Evolutionary conservation across 2,329 filamentous ascomycete genomes (phyloP).

Genomic region (Aspergillus uvarum): DNA sequence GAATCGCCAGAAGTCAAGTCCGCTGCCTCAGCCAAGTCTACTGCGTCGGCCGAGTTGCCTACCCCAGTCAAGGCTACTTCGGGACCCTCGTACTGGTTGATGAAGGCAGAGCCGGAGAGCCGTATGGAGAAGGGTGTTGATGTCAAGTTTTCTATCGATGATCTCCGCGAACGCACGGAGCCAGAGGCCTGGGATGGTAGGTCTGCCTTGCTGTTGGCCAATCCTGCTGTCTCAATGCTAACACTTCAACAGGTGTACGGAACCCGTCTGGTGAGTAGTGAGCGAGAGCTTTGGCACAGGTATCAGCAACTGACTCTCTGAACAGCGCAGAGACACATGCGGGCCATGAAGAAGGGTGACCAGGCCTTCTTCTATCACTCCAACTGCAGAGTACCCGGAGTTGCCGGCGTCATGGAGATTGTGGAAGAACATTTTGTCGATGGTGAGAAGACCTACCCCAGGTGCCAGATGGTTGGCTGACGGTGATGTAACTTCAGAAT

Average conservation of each 20-base stretch:
- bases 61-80: constrained; percentile 10
- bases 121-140: constrained; percentile 83
- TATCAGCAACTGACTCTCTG: not conserved
- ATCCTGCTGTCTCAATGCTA: constrained; percentile 5
- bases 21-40: not conserved
- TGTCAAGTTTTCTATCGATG: constrained; percentile 92
- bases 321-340: constrained; percentile 80
- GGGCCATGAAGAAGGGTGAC: constrained; percentile 87
- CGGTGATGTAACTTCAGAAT: constrained; percentile 47
- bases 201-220: constrained; percentile 28
- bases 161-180: constrained; percentile 67
- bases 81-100: constrained; percentile 66
- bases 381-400: constrained; percentile 84
- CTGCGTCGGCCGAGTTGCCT: no score
- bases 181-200: constrained; percentile 91
- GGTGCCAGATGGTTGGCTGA: constrained; percentile 11
- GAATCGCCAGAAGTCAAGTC: constrained; percentile 14
- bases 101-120: constrained; percentile 87
- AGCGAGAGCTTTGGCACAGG: not conserved
- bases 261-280: constrained; percentile 41
- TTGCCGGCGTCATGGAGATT: constrained; percentile 86
- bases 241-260: constrained; percentile 42
- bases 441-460: constrained; percentile 50
- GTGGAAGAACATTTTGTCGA: constrained; percentile 81
- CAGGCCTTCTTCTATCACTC: constrained; percentile 97